Evolutionary conservation across 441 rosid species (phyloP), one percentile per base, ranked within the genome.

Genomic region (Biscutella laevigata): DNA sequence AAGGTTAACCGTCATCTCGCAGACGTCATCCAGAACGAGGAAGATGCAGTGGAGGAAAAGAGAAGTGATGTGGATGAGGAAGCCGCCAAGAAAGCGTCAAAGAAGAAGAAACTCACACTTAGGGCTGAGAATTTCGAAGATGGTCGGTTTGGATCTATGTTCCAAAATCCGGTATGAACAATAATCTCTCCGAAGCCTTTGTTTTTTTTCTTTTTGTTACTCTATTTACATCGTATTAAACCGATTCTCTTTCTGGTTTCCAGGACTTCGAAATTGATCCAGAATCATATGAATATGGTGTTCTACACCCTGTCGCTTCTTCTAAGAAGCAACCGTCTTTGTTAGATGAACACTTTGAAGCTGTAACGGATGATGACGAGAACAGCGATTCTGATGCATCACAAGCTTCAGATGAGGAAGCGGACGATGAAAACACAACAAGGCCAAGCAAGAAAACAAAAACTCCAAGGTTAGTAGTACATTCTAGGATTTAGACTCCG

Each of bases 281-380:
- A 44, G 61, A 71, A 15, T 83, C 96, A 4, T 59, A 44, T 54
- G 88, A 90, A 66, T 90, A 76, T 56, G 12, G 70, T 59, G 77
- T 92, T 19, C 72, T 87, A 43, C 96, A 87, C 77, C 96, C 95
- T 17, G 25, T 90, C 75, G 71, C 66, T 33, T 59, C 70, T 53
- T 39, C 95, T 13, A 69, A 72, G 69, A 80, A 72, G 65, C 84
- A 73, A 57, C 72, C 82, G 4, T 75, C 88, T 43, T 47, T 83
- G 67, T 49, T 87, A 39, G 83, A 80, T 43, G 98, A 90, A 57
- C 90, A 90, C 71, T 90, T 90, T 70, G 85, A 84, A 65, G 81
- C 77, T 44, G 76, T 76, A 17, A 55, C 52, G 22, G 95, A 77
- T 44, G 73, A 71, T 11, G 79, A 80, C n/a, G 68, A 68, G 37